Base-by-base conservation (phyloP, 2,329 filamentous ascomycete genomes). In the Epichloe coenophiala region DNA sequence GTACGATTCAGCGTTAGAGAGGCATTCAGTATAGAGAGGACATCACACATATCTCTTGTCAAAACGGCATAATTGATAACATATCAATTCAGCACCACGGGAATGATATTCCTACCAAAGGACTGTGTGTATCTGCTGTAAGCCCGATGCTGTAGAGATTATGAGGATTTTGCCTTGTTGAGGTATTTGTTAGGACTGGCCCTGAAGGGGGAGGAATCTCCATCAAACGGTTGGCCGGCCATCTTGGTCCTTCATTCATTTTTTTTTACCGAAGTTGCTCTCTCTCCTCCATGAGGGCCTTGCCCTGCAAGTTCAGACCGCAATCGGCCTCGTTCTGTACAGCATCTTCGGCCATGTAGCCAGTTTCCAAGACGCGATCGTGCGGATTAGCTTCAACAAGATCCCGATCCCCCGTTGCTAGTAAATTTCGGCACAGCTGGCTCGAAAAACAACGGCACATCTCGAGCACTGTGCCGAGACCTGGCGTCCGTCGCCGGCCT, bases 291-390 rank as follows among this genome's bases (percentile, higher is more conserved):
- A 77, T 78, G 61, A 86, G 62, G 23, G 74, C 79, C 65, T 76
- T 76, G 0, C 82, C 83, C 45, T 86, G 61, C 51, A 84, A 59
- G 64, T 86, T 86, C 65, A 75, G 51, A 0, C 83, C 83, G 83
- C 82, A 86, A 3, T 62, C 56, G 17, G 65, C 60, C 45, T 73
- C 70, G 47, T 71, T 70, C 2, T 27, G 54, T 50, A 66, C 69
- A 3, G 80, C 81, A 58, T 73, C 65, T 17, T 64, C 66, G 7
- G 71, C 75, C 2, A 59, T 65, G 57, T 78, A 84, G 5, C 83
- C 83, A 44, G 86, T 68, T 1, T 82, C 83, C 83, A 82, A 86
- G 49, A 85, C 74, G 5, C 70, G 60, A 65, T 86, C 82, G 52
- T 63, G 69, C 11, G 80, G 77, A 52, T 73, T 73, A 35, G 79